These are phyloP conservation scores for Hydnomerulius pinastri DNA, from an alignment of 768 basidiomycete genomes.

Conservation along the genomic window DNA sequence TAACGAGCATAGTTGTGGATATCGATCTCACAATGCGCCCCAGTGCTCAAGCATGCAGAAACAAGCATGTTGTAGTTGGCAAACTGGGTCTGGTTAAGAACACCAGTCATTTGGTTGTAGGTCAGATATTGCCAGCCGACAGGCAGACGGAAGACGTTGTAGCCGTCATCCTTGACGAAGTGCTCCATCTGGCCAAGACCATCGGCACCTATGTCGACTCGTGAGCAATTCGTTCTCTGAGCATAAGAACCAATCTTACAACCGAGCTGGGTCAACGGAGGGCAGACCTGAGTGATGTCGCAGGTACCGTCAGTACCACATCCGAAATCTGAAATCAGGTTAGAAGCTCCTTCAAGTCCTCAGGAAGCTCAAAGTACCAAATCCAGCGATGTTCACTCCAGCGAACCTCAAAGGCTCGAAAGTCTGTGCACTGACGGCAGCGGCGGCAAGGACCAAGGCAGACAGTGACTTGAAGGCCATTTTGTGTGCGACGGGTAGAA, in stretches of 20 bases:
- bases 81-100: conserved; percentile 46
- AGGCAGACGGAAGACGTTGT: conserved; percentile 60
- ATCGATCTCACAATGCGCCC: conserved; percentile 57
- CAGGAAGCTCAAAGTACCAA: conserved; percentile 27
- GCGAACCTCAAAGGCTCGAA: conserved; percentile 33
- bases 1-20: conserved; percentile 64
- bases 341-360: neutral
- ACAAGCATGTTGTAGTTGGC: conserved; percentile 51
- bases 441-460: conserved; percentile 10
- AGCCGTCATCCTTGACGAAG: conserved; percentile 55
- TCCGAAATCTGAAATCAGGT: conserved; percentile 44
- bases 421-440: conserved; percentile 18
- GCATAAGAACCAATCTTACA: conserved; percentile 27
- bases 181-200: conserved; percentile 58
- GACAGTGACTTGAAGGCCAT: conserved; percentile 23
- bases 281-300: conserved; percentile 38
- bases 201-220: conserved; percentile 7
- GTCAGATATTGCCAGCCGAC: conserved; percentile 61
- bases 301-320: conserved; percentile 48
- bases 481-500: neutral
- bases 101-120: conserved; percentile 37
- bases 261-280: conserved; percentile 47
- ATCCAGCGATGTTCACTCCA: conserved; percentile 57
- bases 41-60: conserved; percentile 42
- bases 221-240: neutral